Percentiles rank a stretch among this genome's conserved stretches.
Conservation (phyloP, 164 flowering plant species). For the Buxus sempervirens region DNA sequence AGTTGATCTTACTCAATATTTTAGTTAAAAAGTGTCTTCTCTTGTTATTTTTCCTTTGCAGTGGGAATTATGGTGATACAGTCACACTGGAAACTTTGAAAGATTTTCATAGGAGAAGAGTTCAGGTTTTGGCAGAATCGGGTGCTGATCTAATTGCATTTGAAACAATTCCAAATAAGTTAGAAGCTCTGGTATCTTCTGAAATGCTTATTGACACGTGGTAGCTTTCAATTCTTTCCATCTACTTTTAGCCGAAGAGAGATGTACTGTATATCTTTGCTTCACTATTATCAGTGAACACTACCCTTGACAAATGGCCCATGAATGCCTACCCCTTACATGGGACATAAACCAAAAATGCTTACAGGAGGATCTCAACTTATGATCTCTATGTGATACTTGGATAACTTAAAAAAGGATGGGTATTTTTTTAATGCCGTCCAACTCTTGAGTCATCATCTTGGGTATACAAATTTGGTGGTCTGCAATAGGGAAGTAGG, state of each 20-base stretch:
- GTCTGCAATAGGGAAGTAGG: no score
- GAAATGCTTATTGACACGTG: neutral
- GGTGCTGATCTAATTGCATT: slow-evolving; percentile 93
- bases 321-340: neutral
- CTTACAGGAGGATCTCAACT: neutral
- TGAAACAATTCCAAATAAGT: slow-evolving; percentile 88
- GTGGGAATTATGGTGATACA: slow-evolving; percentile 73
- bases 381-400: neutral
- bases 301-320: neutral
- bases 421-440: no score
- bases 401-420: neutral
- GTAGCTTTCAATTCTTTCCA: neutral
- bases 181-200: slow-evolving; percentile 74
- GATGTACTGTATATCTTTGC: neutral
- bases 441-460: no score
- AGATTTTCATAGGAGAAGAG: slow-evolving; percentile 82
- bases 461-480: no score
- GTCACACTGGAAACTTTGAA: slow-evolving; percentile 54
- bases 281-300: neutral
- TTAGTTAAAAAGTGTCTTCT: neutral
- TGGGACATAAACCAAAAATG: neutral
- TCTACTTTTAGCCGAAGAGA: neutral
- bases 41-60: slow-evolving; percentile 20
- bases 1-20: no score
- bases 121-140: slow-evolving; percentile 72